Conservation (phyloP, 805 yeast species). For the Wickerhamomyces chaumierensis region DNA sequence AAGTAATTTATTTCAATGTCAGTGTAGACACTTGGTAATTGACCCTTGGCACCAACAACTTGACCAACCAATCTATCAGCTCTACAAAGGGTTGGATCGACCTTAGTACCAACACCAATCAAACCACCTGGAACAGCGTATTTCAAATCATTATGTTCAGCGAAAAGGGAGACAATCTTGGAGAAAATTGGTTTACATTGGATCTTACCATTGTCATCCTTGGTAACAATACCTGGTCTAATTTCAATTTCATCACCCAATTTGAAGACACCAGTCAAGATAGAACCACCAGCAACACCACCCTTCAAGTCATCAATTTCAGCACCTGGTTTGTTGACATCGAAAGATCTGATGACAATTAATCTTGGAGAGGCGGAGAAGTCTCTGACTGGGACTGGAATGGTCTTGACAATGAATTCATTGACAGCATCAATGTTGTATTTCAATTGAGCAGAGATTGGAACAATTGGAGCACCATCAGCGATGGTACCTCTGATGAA, state of each 20-base stretch:
- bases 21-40: slow-evolving; percentile 90
- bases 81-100: slow-evolving; percentile 97
- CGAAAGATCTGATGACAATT: slow-evolving; percentile 96
- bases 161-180: slow-evolving; percentile 85
- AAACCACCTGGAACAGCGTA: slow-evolving; percentile 99
- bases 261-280: slow-evolving; percentile 91
- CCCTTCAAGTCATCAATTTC: slow-evolving; percentile 96
- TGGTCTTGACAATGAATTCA: slow-evolving; percentile 86
- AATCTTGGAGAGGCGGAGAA: slow-evolving; percentile 88
- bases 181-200: slow-evolving; percentile 95
- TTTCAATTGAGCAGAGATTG: slow-evolving; percentile 97
- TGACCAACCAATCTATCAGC: slow-evolving; percentile 99
- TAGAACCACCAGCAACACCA: slow-evolving; percentile 99
- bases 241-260: slow-evolving; percentile 98
- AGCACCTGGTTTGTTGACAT: slow-evolving; percentile 97
- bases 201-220: slow-evolving; percentile 77
- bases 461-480: slow-evolving; percentile 98
- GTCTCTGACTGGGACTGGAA: slow-evolving; percentile 95
- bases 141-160: slow-evolving; percentile 95
- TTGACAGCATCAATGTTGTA: slow-evolving; percentile 98
- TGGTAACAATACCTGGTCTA: slow-evolving; percentile 97
- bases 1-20: slow-evolving; percentile 97
- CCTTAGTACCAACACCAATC: slow-evolving; percentile 98
- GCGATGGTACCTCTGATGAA: slow-evolving; percentile 98
- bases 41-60: slow-evolving; percentile 96